A percentile compares a stretch with the other conserved stretches of the same genome.
These are phyloP conservation scores for Phytophthora agathidicida DNA, from an alignment of 352 stramenopile species.

Conservation along the genomic window DNA sequence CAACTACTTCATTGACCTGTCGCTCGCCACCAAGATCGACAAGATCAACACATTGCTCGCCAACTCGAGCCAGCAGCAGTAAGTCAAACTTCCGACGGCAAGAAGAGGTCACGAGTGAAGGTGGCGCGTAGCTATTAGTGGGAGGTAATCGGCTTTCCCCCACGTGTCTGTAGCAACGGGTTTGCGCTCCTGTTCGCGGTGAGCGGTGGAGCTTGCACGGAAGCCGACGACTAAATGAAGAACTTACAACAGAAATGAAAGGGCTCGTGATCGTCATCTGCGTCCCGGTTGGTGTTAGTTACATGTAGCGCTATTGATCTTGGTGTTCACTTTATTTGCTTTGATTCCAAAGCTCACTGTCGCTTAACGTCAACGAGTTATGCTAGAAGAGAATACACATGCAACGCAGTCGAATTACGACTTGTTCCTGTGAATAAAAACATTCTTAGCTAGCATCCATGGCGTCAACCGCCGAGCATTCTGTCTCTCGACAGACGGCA, in stretches of 20 bases:
- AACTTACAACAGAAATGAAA: conserved; percentile 36
- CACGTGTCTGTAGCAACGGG: conserved; percentile 17
- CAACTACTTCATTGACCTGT: conserved; percentile 98
- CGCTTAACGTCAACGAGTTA: not conserved
- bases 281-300: conserved; percentile 7
- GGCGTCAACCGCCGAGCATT: conserved; percentile 12
- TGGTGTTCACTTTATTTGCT: too few relatives aligned
- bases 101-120: conserved; percentile 22
- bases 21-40: conserved; percentile 95
- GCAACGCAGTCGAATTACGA: conserved; percentile 11
- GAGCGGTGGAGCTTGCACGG: conserved; percentile 11
- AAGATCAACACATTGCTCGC: conserved; percentile 91
- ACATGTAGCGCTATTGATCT: too few relatives aligned
- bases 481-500: conserved; percentile 12
- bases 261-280: conserved; percentile 24
- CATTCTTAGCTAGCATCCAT: conserved; percentile 34
- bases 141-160: not conserved
- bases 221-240: conserved; percentile 33
- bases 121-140: conserved; percentile 20
- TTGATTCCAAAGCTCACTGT: too few relatives aligned
- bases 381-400: not conserved
- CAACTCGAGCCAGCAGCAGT: conserved; percentile 65
- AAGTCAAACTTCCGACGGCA: conserved; percentile 20
- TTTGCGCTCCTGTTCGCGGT: conserved; percentile 7
- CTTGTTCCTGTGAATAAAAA: conserved; percentile 37